Conservation (phyloP, 495 filamentous ascomycete species). For the Lindgomyces ingoldianus region DNA sequence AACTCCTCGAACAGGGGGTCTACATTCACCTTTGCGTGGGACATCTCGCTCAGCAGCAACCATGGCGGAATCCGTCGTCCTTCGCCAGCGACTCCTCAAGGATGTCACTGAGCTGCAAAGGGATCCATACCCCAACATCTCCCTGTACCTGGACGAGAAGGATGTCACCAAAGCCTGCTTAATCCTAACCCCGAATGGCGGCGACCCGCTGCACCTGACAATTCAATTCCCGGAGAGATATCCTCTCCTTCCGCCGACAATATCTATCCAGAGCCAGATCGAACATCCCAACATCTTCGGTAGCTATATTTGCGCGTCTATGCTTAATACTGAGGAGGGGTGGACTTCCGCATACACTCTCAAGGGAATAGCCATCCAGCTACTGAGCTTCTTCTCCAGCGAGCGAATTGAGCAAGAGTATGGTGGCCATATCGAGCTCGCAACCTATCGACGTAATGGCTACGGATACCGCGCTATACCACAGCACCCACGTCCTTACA, state of each 20-base stretch:
- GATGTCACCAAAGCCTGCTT: constrained; percentile 48
- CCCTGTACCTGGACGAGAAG: constrained; percentile 42
- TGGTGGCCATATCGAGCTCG: constrained; percentile 13
- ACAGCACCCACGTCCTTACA: too few species aligned
- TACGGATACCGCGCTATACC: too few species aligned
- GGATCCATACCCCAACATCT: constrained; percentile 53
- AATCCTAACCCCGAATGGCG: constrained; percentile 39
- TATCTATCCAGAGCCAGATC: constrained; percentile 55
- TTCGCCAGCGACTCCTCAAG: constrained; percentile 24
- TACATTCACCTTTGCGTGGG: too few species aligned
- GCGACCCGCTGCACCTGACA: constrained; percentile 46
- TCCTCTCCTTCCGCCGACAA: constrained; percentile 48
- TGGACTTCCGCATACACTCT: constrained; percentile 56
- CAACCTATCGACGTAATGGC: too few species aligned
- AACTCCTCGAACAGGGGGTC: too few species aligned
- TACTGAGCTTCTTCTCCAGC: constrained; percentile 63
- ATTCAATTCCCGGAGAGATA: constrained; percentile 51
- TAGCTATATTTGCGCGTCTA: constrained; percentile 53
- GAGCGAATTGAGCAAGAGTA: constrained; percentile 50
- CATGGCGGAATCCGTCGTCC: not conserved
- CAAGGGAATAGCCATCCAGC: constrained; percentile 54
- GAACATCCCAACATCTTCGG: constrained; percentile 57
- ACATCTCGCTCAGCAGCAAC: too few species aligned
- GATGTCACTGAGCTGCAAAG: constrained; percentile 53
- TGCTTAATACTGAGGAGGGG: constrained; percentile 48